A percentile compares a stretch with the other conserved stretches of the same genome.
These are phyloP conservation scores for Rhypophila decipiens DNA, from an alignment of 495 filamentous ascomycete genomes.

Conservation along the genomic window DNA sequence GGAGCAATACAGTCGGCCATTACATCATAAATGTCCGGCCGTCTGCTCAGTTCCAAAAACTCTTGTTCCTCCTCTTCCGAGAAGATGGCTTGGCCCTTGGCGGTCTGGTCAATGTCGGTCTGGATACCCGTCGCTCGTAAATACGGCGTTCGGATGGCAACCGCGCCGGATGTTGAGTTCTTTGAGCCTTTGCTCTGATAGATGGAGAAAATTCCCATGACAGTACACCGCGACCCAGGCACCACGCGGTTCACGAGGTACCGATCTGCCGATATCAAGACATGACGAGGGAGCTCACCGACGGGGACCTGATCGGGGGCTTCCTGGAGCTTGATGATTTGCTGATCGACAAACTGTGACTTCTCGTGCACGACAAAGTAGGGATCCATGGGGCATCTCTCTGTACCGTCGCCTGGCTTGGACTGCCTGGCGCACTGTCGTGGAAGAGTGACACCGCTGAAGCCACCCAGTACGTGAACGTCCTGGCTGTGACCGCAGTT, in stretches of 20 bases:
- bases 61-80: conserved; percentile 97
- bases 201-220: conserved; percentile 97
- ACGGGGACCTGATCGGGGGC: conserved; percentile 97
- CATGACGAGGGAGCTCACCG: conserved; percentile 90
- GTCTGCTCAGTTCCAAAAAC: conserved; percentile 85
- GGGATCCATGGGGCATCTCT: conserved; percentile 84
- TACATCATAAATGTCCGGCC: conserved; percentile 84
- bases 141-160: conserved; percentile 94
- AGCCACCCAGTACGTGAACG: conserved; percentile 72
- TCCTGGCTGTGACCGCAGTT: conserved; percentile 71
- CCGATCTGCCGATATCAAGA: conserved; percentile 88
- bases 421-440: conserved; percentile 62
- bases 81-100: conserved; percentile 79
- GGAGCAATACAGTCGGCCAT: conserved; percentile 93
- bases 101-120: conserved; percentile 81
- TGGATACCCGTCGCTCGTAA: conserved; percentile 91
- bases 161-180: conserved; percentile 66
- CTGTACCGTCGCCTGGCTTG: conserved; percentile 48
- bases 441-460: conserved; percentile 78
- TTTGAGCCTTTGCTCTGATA: conserved; percentile 88
- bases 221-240: conserved; percentile 86
- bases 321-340: conserved; percentile 97
- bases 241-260: conserved; percentile 96
- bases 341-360: conserved; percentile 93
- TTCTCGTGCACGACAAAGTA: conserved; percentile 95